Evolutionary conservation across 495 filamentous ascomycete genomes (phyloP), one percentile per base, ranked within the genome.

Genomic region (Apiosordaria backusii): DNA sequence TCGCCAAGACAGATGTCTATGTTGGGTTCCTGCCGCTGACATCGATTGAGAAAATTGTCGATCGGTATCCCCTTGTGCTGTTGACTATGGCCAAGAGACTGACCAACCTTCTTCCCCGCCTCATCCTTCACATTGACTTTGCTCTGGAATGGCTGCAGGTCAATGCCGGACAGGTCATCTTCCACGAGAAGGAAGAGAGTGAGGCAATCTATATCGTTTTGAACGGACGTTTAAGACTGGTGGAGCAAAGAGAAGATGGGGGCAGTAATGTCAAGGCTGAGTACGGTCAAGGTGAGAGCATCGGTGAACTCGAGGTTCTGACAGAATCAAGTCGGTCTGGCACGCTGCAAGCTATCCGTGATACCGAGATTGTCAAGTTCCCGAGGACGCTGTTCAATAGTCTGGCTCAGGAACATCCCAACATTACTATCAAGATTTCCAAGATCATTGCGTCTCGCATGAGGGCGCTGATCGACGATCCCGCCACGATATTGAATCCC

Each of bases 151-250:
- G 96, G 96, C 87, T 97, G 3, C 95, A 99, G 72, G 92, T 98
- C 66, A 90, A 90, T 78, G 92, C 95, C 4, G 93, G 96, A 4
- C 92, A 98, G 72, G 92, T 96, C 10, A 90, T 99, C 55, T 95
- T 95, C 73, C 90, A 96, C 73, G 91, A 97, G 77, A 88, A 87
- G 3, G 94, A 98, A 68, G 95, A 98, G 66, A 98, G 95, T 74
- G 95, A 99, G 77, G 95, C 96, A 15, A 99, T 99, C 52, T 98
- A 99, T 72, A 92, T 99, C 67, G 96, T 97, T 13, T 82, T 99
- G 6, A 99, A 99, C 74, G 95, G 95, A 10, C 88, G 95, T 10
- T 77, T 99, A 24, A 81, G 95, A 45, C 85, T 91, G 4, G 86
- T 98, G 2, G 83, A 91, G 35, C 92, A 97, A 71, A 83, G 86